These are phyloP conservation scores for Pelargonium citronellum DNA, from an alignment of 441 rosid genomes.

Conservation along the genomic window DNA sequence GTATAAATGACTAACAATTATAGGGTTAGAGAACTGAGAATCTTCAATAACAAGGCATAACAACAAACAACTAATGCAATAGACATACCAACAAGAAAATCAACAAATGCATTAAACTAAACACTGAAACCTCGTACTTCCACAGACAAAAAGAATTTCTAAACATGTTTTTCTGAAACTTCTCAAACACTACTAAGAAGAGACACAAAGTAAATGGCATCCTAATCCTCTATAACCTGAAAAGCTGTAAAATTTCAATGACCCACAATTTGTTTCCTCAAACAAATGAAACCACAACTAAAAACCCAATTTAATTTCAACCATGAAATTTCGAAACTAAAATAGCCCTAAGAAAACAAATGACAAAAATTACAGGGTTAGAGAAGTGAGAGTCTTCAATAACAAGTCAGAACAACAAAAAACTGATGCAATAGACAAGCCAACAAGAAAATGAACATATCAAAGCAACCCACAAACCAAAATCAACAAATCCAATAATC, in stretches of 20 bases:
- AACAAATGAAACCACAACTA: not conserved
- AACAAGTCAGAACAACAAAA: not conserved
- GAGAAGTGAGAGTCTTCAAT: constrained; percentile 10
- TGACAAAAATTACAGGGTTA: constrained; percentile 9
- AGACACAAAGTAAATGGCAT: constrained; percentile 11
- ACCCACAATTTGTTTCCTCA: constrained; percentile 7
- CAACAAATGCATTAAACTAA: constrained; percentile 9
- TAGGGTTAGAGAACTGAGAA: constrained; percentile 6
- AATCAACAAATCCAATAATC: constrained; percentile 6
- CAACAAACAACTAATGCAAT: constrained; percentile 6
- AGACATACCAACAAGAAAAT: not conserved
- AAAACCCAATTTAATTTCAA: constrained; percentile 10
- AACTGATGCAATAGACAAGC: constrained; percentile 4
- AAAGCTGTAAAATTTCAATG: constrained; percentile 24
- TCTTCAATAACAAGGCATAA: not conserved
- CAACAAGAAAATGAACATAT: not conserved
- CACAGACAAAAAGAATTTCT: constrained; percentile 12
- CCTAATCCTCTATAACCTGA: constrained; percentile 20
- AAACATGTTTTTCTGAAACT: constrained; percentile 36
- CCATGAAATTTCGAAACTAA: not conserved
- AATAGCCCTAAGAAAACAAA: constrained; percentile 11
- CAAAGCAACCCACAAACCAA: not conserved
- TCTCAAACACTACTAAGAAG: constrained; percentile 27
- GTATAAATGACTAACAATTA: constrained; percentile 8
- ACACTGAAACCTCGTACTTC: constrained; percentile 17